Conservation (phyloP, 2,329 filamentous ascomycete genomes). For the Ascochyta lentis region DNA sequence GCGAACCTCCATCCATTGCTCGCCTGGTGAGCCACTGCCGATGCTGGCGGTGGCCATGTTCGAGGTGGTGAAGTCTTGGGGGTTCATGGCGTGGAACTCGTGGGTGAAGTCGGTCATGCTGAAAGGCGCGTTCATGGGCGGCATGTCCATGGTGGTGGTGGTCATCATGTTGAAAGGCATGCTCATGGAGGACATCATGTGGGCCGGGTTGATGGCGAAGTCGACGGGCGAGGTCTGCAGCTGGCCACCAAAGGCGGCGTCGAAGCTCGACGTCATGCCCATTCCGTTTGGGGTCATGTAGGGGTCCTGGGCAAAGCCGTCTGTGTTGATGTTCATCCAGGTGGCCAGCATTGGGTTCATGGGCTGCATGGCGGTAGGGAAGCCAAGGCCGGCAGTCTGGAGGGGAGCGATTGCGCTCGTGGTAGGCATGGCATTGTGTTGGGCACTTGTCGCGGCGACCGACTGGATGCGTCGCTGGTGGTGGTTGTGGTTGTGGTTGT, state of each 20-base stretch:
- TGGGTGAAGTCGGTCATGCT: slow-evolving; percentile 73
- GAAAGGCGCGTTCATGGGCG: slow-evolving; percentile 43
- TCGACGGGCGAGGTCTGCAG: slow-evolving; percentile 57
- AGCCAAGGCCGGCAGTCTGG: slow-evolving; percentile 41
- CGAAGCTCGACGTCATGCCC: slow-evolving; percentile 48
- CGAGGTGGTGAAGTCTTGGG: slow-evolving; percentile 50
- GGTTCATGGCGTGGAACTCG: slow-evolving; percentile 63
- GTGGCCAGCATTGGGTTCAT: slow-evolving; percentile 48
- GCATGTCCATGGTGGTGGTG: slow-evolving; percentile 52
- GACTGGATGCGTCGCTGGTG: slow-evolving; percentile 40
- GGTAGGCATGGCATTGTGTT: slow-evolving; percentile 31
- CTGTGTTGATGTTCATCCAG: slow-evolving; percentile 54
- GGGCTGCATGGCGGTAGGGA: slow-evolving; percentile 42
- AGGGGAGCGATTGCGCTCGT: slow-evolving; percentile 43
- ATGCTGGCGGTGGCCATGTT: slow-evolving; percentile 45
- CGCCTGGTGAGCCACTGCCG: slow-evolving; percentile 71
- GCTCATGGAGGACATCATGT: slow-evolving; percentile 50
- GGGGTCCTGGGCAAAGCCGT: slow-evolving; percentile 39
- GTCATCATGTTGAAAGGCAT: slow-evolving; percentile 54
- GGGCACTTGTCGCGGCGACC: slow-evolving; percentile 32
- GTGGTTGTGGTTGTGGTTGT: slow-evolving; percentile 29
- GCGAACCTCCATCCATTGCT: slow-evolving; percentile 83
- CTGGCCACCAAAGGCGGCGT: slow-evolving; percentile 48
- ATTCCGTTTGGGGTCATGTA: slow-evolving; percentile 31
- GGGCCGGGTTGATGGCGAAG: slow-evolving; percentile 52